Evolutionary conservation across 805 yeast genomes (phyloP), one percentile per base, ranked within the genome.

Genomic region (Starmera caribaea): DNA sequence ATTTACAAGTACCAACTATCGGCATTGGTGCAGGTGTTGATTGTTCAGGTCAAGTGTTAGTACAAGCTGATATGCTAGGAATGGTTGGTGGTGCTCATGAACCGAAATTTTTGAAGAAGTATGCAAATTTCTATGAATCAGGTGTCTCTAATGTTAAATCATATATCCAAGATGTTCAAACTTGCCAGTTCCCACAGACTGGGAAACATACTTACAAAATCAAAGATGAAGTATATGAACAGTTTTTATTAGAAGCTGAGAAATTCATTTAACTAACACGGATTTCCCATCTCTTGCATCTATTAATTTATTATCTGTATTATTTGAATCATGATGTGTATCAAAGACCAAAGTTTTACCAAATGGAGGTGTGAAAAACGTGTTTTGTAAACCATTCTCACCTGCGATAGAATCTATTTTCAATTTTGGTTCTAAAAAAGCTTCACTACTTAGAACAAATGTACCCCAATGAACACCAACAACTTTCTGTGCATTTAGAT

Each of bases 381-480:
- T 61, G 31, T 65, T 52, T 0, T 48, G 49, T 39, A 59, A 64
- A 30, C 58, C 62, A 14, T 49, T 49, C n/a, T 48, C 57, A 39
- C 50, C 55, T 0, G 89, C 80, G 38, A 76, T 56, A 35, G 64
- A 58, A 35, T 69, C 71, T 32, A 89, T 59, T 51, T 68, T 60
- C 40, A 68, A 62, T 43, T 83, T 81, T 1, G 97, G 97, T 57
- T 89, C 97, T 30, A 85, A 56, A 47, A 81, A 86, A 41, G 85
- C 82, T 58, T 90, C 97, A 35, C 88, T 82, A 57, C 95, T 83
- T 48, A 90, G 62, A 21, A 87, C 79, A 61, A 88, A 90, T 0
- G 97, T 90, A 0, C 97, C 97, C 95, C 96, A 90, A 59, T 90
- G 97, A 28, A 90, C 87, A 1, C 97, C 97, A 38, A 82, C 73